Evolutionary conservation across 148 eudicot genomes (phyloP).

Genomic region (Hydrangea macrophylla): DNA sequence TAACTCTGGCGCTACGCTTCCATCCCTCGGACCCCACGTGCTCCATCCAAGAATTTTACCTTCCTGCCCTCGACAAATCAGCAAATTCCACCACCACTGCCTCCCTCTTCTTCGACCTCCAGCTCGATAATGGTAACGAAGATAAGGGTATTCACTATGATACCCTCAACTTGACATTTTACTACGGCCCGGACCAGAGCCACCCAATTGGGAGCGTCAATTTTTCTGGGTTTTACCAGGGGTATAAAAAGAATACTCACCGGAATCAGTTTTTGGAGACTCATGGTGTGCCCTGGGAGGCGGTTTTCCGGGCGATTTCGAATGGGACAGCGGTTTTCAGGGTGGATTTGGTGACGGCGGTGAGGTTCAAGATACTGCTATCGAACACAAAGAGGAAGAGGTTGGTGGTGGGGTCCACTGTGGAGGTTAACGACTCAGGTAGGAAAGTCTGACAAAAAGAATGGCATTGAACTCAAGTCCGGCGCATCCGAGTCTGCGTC

Average conservation of each 20-base stretch:
- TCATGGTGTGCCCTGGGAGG: slow-evolving; percentile 31
- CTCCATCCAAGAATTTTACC: slow-evolving; percentile 58
- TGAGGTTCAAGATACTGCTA: slow-evolving; percentile 48
- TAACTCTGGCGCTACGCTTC: slow-evolving; percentile 69
- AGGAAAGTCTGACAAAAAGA: slow-evolving; percentile 30
- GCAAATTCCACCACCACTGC: slow-evolving; percentile 22
- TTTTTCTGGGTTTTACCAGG: slow-evolving; percentile 50
- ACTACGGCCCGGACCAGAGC: slow-evolving; percentile 20
- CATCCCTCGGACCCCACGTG: slow-evolving; percentile 42
- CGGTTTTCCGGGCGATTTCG: slow-evolving; percentile 7
- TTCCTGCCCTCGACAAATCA: slow-evolving; percentile 54
- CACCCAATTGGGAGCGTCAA: slow-evolving; percentile 25
- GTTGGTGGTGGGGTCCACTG: slow-evolving; percentile 36
- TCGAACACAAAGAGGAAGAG: slow-evolving; percentile 54
- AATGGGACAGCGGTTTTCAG: slow-evolving; percentile 35
- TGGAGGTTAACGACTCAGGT: slow-evolving; percentile 42
- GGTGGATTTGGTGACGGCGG: slow-evolving; percentile 55
- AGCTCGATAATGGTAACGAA: slow-evolving; percentile 53
- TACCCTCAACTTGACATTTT: slow-evolving; percentile 38
- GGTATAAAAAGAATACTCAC: slow-evolving; percentile 45
- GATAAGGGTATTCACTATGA: slow-evolving; percentile 59
- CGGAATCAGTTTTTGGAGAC: slow-evolving; percentile 24
- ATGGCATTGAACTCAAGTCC: slow-evolving; percentile 50
- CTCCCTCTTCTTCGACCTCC: slow-evolving; percentile 50
- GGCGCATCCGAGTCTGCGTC: slow-evolving; percentile 18